Base-by-base conservation (phyloP, 306 rosid species). In the Prunus mume region DNA sequence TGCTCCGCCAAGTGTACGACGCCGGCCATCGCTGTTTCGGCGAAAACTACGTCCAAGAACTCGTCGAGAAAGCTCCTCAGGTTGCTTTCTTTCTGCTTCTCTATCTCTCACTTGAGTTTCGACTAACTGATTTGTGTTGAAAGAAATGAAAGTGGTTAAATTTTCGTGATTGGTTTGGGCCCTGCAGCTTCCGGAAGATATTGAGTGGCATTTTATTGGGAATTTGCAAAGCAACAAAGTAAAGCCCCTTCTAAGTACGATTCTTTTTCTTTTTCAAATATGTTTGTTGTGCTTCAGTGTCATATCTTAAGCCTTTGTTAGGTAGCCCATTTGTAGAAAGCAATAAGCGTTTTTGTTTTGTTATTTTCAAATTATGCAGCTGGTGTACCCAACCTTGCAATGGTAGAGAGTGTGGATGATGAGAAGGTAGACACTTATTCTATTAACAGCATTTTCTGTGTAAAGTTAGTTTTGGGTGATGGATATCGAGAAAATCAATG, bases 141-240 rank as follows among this genome's bases (percentile, higher is more conserved):
- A 9, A 20, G 57, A 25, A 2, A 17, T 73, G 30, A 49, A 68
- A 69, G 13, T 69, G 74, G 34, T 25, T 25, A 25, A 7, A 34
- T 41, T 27, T 27, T 55, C 0, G 14, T 22, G 10, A 50, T 43
- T 14, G 38, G 7, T 11, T 20, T 50, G 50, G 32, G 41, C 32
- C 34, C n/a, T 84, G 85, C 84, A 92, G 97, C 98, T 92, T 82
- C 97, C 96, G 7, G 93, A 86, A 25, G 97, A 92, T 82, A 86
- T 92, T 24, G 86, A 89, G 83, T 92, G 98, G 96, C 98, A 95
- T 83, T 89, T 90, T 75, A 90, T 90, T 69, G 97, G 97, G 9
- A 87, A 95, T 86, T 83, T 95, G 89, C 97, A 92, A 88, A 90
- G 93, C 87, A 92, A 90, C 70, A 92, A 92, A 83, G 98, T 89